These are phyloP conservation scores for Beauveria sp. DNA, from an alignment of 2,329 filamentous ascomycete genomes.

Conservation along the genomic window DNA sequence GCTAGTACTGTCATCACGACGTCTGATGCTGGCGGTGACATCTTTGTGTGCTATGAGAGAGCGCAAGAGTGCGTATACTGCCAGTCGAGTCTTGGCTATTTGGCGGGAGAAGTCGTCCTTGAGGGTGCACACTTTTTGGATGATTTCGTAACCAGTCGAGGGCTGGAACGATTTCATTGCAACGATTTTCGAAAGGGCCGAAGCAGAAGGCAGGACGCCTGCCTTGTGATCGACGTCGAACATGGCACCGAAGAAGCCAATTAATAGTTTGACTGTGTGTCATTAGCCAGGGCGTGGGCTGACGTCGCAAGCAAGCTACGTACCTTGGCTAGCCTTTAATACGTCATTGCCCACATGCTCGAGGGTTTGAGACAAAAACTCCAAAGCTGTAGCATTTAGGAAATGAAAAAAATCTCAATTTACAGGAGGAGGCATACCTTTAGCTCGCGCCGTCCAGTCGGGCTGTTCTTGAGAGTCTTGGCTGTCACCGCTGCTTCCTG, in stretches of 20 bases:
- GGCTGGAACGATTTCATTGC: conserved; percentile 45
- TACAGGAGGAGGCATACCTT: conserved; percentile 29
- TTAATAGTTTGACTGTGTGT: conserved; percentile 34
- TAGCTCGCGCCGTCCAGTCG: conserved; percentile 47
- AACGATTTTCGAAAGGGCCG: conserved; percentile 42
- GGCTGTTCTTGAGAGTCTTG: conserved; percentile 35
- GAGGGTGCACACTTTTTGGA: conserved; percentile 41
- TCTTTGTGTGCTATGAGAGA: conserved; percentile 35
- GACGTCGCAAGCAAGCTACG: neutral
- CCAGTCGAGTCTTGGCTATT: conserved; percentile 41
- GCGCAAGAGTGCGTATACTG: conserved; percentile 42
- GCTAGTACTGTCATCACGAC: conserved; percentile 33
- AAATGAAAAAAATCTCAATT: neutral
- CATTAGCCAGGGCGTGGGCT: neutral
- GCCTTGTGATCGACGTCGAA: conserved; percentile 53
- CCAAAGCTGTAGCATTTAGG: conserved; percentile 33
- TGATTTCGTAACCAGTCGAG: conserved; percentile 39
- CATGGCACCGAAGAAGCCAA: conserved; percentile 50
- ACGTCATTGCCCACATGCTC: conserved; percentile 37
- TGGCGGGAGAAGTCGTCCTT: conserved; percentile 52
- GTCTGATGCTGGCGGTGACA: conserved; percentile 36
- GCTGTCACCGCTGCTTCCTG: conserved; percentile 29
- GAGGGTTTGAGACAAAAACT: conserved; percentile 49
- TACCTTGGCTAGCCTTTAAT: conserved; percentile 44
- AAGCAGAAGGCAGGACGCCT: conserved; percentile 47